These are phyloP conservation scores for Cadophora luteo-olivacea DNA, from an alignment of 2,329 filamentous ascomycete species.

Conservation along the genomic window DNA sequence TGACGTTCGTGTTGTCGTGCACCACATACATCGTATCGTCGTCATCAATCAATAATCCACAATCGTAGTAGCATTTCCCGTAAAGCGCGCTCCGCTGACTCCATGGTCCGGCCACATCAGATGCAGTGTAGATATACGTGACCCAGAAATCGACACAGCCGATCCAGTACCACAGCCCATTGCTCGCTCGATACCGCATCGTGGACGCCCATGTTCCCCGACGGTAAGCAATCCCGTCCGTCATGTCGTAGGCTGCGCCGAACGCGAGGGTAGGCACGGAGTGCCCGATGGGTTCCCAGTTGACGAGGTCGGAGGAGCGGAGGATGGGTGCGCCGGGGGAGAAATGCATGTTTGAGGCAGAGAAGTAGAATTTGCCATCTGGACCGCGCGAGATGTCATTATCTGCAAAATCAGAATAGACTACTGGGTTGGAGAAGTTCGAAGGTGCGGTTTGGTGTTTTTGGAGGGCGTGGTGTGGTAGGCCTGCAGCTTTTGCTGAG, in stretches of 20 bases:
- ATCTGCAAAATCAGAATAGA: slow-evolving; percentile 7
- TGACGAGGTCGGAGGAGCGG: slow-evolving; percentile 60
- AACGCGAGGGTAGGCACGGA: slow-evolving; percentile 54
- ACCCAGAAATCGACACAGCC: too few species aligned
- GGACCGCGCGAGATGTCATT: slow-evolving; percentile 8
- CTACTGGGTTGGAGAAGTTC: neutral
- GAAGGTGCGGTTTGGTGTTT: neutral
- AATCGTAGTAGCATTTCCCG: too few species aligned
- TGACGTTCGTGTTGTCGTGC: too few species aligned
- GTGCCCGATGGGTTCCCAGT: slow-evolving; percentile 56
- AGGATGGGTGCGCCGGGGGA: slow-evolving; percentile 61
- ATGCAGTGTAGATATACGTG: too few species aligned
- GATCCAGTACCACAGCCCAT: too few species aligned
- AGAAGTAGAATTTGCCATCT: slow-evolving; percentile 54
- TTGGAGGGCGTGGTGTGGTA: neutral
- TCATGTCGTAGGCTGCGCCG: slow-evolving; percentile 56
- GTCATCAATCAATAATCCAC: too few species aligned
- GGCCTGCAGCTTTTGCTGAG: neutral
- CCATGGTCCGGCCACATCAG: too few species aligned
- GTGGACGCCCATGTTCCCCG: slow-evolving; percentile 63
- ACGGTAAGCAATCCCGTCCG: slow-evolving; percentile 52
- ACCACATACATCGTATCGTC: too few species aligned
- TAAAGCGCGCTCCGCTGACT: too few species aligned
- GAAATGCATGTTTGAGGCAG: slow-evolving; percentile 62
- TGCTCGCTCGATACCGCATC: slow-evolving; percentile 53